phyloP scores from a whole-genome alignment of 2,329 filamentous ascomycete genomes.

The Trichoderma brevicompactum region DNA sequence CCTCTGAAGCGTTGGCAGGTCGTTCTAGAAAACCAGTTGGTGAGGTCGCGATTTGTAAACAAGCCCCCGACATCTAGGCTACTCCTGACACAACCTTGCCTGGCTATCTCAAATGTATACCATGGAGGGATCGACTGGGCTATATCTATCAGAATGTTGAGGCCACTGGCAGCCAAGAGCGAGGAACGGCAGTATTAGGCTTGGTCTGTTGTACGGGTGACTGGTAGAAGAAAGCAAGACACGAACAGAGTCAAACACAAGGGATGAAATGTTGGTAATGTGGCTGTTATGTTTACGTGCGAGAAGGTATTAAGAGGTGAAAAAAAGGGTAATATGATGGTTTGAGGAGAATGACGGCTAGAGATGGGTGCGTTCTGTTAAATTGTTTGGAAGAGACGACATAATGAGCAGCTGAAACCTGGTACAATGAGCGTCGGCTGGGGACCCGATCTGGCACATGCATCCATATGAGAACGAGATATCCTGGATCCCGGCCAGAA shows the following conservation, averaged over 20 bases:
- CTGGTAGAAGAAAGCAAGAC: slow-evolving; percentile 13
- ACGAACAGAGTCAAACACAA: slow-evolving; percentile 27
- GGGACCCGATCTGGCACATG: slow-evolving; percentile 24
- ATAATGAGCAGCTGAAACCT: background rate
- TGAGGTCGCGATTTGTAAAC: slow-evolving; percentile 17
- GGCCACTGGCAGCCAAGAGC: background rate
- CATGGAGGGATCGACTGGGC: background rate
- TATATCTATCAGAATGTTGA: slow-evolving; percentile 6
- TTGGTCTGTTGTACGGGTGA: slow-evolving; percentile 21
- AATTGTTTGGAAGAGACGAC: background rate
- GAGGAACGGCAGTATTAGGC: slow-evolving; percentile 9
- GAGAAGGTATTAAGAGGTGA: background rate
- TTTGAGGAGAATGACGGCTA: background rate
- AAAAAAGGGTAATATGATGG: background rate
- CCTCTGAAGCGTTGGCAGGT: slow-evolving; percentile 13
- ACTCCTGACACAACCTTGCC: slow-evolving; percentile 7
- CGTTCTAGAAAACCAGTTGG: slow-evolving; percentile 24
- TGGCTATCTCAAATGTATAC: background rate
- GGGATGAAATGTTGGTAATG: slow-evolving; percentile 18
- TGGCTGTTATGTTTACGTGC: slow-evolving; percentile 12
- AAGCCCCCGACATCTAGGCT: slow-evolving; percentile 26
- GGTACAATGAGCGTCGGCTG: background rate
- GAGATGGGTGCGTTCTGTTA: background rate
- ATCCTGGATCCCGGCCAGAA: slow-evolving; percentile 6
- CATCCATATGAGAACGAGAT: slow-evolving; percentile 17